Conservation (phyloP, 2,329 filamentous ascomycete species). For the Alternaria novae-zelandiae region DNA sequence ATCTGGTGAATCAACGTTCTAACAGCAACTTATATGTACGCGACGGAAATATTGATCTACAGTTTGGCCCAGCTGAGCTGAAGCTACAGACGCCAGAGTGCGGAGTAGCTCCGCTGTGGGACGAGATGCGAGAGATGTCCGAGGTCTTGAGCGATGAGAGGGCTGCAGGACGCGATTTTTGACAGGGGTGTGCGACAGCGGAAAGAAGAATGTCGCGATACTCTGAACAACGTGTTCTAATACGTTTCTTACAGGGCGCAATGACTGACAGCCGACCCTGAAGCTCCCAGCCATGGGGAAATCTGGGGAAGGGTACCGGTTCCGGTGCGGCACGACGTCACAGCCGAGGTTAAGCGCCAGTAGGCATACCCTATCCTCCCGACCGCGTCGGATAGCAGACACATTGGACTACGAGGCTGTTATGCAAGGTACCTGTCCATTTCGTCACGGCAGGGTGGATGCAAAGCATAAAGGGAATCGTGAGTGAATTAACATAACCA, state of each 20-base stretch:
- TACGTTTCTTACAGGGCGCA: neutral
- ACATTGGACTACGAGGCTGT: neutral
- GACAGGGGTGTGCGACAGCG: neutral
- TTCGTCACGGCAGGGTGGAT: neutral
- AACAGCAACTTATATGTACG: conserved; percentile 4
- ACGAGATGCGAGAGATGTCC: conserved; percentile 6
- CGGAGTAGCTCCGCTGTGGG: conserved; percentile 20
- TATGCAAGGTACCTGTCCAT: neutral
- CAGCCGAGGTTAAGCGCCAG: conserved; percentile 38
- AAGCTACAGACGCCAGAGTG: conserved; percentile 21
- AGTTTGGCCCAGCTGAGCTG: conserved; percentile 3
- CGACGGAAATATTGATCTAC: conserved; percentile 8
- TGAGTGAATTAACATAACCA: conserved; percentile 30
- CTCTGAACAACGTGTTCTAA: neutral
- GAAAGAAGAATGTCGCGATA: neutral
- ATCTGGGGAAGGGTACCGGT: conserved; percentile 27
- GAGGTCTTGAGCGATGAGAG: neutral
- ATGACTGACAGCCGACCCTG: neutral
- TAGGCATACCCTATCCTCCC: conserved; percentile 21
- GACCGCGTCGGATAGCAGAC: neutral
- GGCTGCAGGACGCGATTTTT: neutral
- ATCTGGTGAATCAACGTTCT: neutral
- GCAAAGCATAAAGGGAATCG: conserved; percentile 8
- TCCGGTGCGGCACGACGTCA: conserved; percentile 23
- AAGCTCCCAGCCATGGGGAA: conserved; percentile 9